phyloP scores from a whole-genome alignment of 331 rosid genomes.

The Erythrophleum ivorense region DNA sequence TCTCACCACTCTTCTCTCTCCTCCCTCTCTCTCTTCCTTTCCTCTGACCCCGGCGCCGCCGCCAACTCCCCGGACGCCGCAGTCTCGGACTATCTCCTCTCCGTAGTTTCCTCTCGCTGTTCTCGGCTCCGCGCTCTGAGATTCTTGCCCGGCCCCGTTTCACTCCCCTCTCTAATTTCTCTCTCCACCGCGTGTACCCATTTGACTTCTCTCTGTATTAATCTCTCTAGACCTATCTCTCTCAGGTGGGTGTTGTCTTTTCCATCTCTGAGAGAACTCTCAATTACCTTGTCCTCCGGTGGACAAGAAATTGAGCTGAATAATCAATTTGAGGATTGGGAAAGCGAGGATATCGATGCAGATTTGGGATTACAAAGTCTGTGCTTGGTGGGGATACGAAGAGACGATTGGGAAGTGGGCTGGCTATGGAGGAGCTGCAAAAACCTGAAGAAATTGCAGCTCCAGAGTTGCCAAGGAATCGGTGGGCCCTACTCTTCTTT shows the following conservation, averaged over 20 bases:
- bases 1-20: slow-evolving; percentile 67
- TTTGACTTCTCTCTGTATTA: slow-evolving; percentile 63
- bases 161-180: slow-evolving; percentile 65
- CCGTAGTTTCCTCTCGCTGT: slow-evolving; percentile 46
- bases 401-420: slow-evolving; percentile 64
- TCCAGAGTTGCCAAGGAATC: slow-evolving; percentile 70
- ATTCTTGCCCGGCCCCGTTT: slow-evolving; percentile 57
- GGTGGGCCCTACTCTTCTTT: slow-evolving; percentile 74
- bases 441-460: slow-evolving; percentile 59
- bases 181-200: slow-evolving; percentile 61
- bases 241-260: slow-evolving; percentile 65
- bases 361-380: slow-evolving; percentile 66
- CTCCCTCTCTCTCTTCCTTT: slow-evolving; percentile 63
- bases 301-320: slow-evolving; percentile 27
- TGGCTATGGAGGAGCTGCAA: slow-evolving; percentile 82
- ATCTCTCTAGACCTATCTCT: slow-evolving; percentile 62
- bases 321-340: slow-evolving; percentile 34
- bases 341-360: slow-evolving; percentile 38
- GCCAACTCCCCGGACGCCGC: slow-evolving; percentile 8
- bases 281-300: slow-evolving; percentile 45
- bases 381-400: slow-evolving; percentile 62
- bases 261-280: slow-evolving; percentile 56
- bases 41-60: slow-evolving; percentile 33
- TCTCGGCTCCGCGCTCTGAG: slow-evolving; percentile 59
- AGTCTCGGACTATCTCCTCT: slow-evolving; percentile 47